Evolutionary conservation across 2,329 filamentous ascomycete genomes (phyloP), one percentile per base, ranked within the genome.

Genomic region (Alternaria viburni): DNA sequence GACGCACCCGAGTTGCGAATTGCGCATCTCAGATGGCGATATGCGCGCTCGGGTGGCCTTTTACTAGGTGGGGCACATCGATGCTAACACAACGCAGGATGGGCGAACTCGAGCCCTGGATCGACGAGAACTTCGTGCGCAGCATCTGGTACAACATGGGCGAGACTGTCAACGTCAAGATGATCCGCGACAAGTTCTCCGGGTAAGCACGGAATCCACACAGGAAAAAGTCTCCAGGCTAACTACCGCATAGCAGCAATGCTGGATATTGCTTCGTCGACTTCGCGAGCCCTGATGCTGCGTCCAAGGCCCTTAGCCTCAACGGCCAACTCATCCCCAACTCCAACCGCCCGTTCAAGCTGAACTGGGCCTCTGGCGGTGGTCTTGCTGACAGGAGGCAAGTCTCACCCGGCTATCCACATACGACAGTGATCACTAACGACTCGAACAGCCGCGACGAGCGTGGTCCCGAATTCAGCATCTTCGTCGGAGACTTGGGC

Each of bases 261-360:
- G 96, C 96, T 69, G 96, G 96, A 65, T 99, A 99, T 84, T 99
- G 95, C 84, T 99, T 99, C 81, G 93, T 98, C 74, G 96, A 98
- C 80, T 99, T 99, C 76, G 78, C 88, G 60, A 90, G 86, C 72
- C 87, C 93, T 10, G 93, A 94, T 43, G 92, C 94, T 64, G 96
- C 96, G 45, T 91, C 89, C 75, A 97, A 97, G 86, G 96, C 96
- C 41, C 87, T 99, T n/a, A 86, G 86, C 50, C 86, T 98, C 54
- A 98, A 97, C 80, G 95, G 96, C 54, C 91, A 89, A 60, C 85
- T 92, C 51, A 97, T 99, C 71, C 94, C 95, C 49, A 97, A 97
- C 87, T 97, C 93, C 65, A 91, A 91, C 74, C 93, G 96, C 46
- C 91, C 93, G 52, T 99, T 99, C 88, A 98, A 98, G 87, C 89